phyloP scores from a whole-genome alignment of 768 basidiomycete species.

The Mrakia frigida region DNA sequence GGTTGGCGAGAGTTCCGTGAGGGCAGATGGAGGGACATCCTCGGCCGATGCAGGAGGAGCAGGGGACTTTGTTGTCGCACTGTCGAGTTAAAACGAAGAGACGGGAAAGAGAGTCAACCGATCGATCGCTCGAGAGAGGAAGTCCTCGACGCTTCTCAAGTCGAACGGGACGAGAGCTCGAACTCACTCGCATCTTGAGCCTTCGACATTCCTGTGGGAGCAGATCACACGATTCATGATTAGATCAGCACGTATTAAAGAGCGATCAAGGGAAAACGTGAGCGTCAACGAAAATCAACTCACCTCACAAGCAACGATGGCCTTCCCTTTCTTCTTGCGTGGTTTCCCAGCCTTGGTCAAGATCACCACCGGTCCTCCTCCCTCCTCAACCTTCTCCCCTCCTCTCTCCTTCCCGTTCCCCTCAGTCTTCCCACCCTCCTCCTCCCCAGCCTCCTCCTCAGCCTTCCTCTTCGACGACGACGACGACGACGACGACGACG shows the following conservation, averaged over 20 bases:
- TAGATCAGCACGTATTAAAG: background rate
- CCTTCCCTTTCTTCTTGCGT: constrained; percentile 8
- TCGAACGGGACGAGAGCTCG: background rate
- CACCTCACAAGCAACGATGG: constrained; percentile 3
- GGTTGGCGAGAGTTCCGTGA: constrained; percentile 15
- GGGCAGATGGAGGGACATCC: constrained; percentile 19
- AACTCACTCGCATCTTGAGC: constrained; percentile 11
- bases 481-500: too few species aligned
- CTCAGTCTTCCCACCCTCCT: background rate
- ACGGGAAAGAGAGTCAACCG: background rate
- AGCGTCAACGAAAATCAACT: background rate
- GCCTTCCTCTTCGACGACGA: background rate
- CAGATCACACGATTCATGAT: background rate
- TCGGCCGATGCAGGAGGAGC: constrained; percentile 20
- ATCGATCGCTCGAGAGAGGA: background rate
- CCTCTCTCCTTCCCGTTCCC: background rate
- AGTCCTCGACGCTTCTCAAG: background rate
- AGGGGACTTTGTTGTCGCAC: constrained; percentile 23
- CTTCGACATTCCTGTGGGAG: background rate
- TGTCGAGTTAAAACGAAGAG: background rate
- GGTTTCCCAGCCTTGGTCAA: constrained; percentile 2
- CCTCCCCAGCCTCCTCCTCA: background rate
- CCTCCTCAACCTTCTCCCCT: too few species aligned
- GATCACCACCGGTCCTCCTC: background rate
- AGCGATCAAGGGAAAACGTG: background rate